Evolutionary conservation across 139 green algal species (phyloP), one percentile per base, ranked within the genome.

Genomic region (Chlamydomonas schloesseri): DNA sequence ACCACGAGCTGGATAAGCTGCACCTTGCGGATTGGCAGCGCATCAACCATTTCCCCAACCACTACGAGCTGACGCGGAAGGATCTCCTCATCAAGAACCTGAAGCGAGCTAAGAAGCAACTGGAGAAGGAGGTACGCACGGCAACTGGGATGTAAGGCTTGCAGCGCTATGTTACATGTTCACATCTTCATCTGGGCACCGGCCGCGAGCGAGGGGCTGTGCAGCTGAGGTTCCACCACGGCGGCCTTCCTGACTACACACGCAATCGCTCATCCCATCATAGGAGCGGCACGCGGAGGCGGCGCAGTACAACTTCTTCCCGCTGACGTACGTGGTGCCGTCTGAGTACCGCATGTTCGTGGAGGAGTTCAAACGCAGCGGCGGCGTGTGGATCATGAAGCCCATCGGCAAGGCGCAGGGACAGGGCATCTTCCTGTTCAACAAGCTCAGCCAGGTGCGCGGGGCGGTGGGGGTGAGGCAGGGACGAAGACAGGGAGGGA

Each of bases 11-110:
- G 64, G 88, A 92, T 37, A 92, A 93, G 60, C 71, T 92, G 47
- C 91, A 95, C 46, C 88, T 97, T 37, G 86, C 93, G 28, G 90
- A 95, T 78, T 93, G 92, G 87, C 96, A 98, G 92, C 88, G 93
- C 60, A 92, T 98, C 74, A 98, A 98, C 86, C 96, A 98, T 75
- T 98, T 97, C 84, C 95, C 93, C 14, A 96, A 96, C 88, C 95
- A 98, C 88, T 95, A 95, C 36, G 95, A 98, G 90, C 91, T 98
- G 29, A 98, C 96, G 29, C 87, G 95, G 50, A 97, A 98, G 88
- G 95, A 98, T 84, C 88, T 97, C 82, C 92, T 98, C 42, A 91
- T 97, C 57, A 97, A 97, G 85, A 98, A 98, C 88, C 81, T 98
- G 20, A 97, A 97, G 92, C 84, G 95, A 0, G 94, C 92, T 24